Evolutionary conservation across 495 filamentous ascomycete species (phyloP), one percentile per base, ranked within the genome.

Genomic region (Apodospora peruviana): DNA sequence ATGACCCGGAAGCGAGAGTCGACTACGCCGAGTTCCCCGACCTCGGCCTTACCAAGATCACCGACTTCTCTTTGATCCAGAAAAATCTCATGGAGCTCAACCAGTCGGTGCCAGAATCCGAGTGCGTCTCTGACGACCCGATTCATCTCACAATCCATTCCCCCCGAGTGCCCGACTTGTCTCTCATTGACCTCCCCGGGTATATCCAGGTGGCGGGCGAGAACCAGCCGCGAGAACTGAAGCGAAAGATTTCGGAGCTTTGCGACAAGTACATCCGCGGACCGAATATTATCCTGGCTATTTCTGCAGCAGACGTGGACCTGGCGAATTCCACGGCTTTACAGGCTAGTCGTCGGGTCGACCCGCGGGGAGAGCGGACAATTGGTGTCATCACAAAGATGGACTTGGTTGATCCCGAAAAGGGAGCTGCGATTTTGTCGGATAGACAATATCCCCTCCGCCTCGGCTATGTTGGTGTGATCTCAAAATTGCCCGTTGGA

Each of bases 351-450:
- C 79, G 94, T 46, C 77, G 90, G 48, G 91, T 97, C 10, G 93
- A 99, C 61, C 94, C 94, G 3, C 74, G 94, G 44, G 93, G 93
- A 21, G 94, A 99, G 64, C 76, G 93, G 45, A 99, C 93, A 2
- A 97, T 99, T 60, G 93, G 93, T 32, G 93, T 99, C 19, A 86
- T 99, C 20, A 99, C 93, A 20, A 99, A 99, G 71, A 96, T 99
- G 91, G 93, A 99, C 62, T 79, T 99, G 18, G 90, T 99, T 17
- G 90, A 96, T 48, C 79, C 93, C 11, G 73, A 74, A 17, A 82
- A 93, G 48, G 93, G 90, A 14, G 76, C 79, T 14, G 74, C 76
- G 24, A 87, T 99, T 25, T 71, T 99, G 5, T 76, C 71, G 34
- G 93, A 99, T 65, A 83, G 82, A 64, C 95, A 96, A 60, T 99